Conservation (phyloP, 1,284 basidiomycete species). For the Marasmius oreades region DNA sequence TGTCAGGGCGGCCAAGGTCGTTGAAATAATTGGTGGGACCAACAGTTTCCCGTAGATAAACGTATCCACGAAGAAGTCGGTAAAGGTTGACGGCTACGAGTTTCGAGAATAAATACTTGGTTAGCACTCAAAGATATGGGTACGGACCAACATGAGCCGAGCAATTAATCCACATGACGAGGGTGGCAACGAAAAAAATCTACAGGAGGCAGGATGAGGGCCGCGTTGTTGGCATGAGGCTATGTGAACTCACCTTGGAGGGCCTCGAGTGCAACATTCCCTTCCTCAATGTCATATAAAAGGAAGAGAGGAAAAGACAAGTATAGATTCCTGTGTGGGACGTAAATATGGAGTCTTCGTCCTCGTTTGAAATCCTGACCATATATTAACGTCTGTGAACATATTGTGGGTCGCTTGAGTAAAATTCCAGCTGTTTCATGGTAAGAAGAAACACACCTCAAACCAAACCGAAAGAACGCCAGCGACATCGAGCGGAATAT, state of each 20-base stretch:
- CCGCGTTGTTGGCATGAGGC: neutral
- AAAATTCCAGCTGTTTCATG: neutral
- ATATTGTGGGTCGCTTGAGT: neutral
- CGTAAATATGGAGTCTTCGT: neutral
- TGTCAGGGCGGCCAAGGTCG: constrained; percentile 26
- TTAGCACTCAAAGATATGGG: neutral
- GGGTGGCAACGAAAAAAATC: constrained; percentile 11
- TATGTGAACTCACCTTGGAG: constrained; percentile 12
- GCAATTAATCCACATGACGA: constrained; percentile 11
- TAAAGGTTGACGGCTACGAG: constrained; percentile 20
- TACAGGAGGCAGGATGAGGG: neutral
- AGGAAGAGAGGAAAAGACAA: constrained; percentile 16
- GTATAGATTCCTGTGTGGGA: constrained; percentile 15
- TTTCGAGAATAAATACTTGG: neutral
- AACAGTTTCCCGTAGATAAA: constrained; percentile 20
- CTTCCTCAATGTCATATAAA: constrained; percentile 17
- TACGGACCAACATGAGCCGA: constrained; percentile 7
- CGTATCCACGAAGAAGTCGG: constrained; percentile 25
- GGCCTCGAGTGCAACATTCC: constrained; percentile 14
- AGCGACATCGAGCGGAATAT: constrained; percentile 13
- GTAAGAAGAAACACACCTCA: constrained; percentile 10
- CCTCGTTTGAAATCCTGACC: constrained; percentile 1
- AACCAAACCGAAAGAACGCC: constrained; percentile 17
- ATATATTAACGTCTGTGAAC: constrained; percentile 12
- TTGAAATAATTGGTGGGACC: constrained; percentile 25